Conservation (phyloP, 352 stramenopile genomes). For the Globisporangium spiculum region DNA sequence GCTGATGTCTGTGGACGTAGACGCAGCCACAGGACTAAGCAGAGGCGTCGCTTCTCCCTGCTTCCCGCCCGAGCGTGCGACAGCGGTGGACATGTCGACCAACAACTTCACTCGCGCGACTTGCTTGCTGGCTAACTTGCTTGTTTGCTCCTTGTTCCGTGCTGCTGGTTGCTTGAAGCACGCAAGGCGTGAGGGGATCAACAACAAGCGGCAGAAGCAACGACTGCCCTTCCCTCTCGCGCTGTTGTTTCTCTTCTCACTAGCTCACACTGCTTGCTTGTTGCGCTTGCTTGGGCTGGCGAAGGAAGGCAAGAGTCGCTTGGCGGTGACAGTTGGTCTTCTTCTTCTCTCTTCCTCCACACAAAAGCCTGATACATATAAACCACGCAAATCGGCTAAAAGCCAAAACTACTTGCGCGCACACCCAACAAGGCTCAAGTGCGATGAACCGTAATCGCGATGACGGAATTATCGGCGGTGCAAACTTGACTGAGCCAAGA, state of each 20-base stretch:
- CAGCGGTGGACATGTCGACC: neutral
- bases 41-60: neutral
- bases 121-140: neutral
- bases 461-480: no score
- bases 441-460: no score
- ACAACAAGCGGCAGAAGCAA: neutral
- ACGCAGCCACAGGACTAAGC: neutral
- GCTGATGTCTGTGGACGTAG: neutral
- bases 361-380: neutral
- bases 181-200: neutral
- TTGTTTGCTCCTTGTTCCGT: neutral
- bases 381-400: neutral
- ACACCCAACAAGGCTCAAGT: neutral
- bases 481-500: neutral
- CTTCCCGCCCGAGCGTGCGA: slow-evolving; percentile 4
- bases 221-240: neutral
- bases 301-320: neutral
- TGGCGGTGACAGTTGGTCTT: neutral
- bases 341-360: neutral
- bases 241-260: neutral
- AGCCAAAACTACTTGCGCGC: neutral
- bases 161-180: neutral
- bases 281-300: neutral
- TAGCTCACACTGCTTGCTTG: neutral
- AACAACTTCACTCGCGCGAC: neutral